Conservation (phyloP, 164 flowering plant species). For the Magnolia kwangsiensis region DNA sequence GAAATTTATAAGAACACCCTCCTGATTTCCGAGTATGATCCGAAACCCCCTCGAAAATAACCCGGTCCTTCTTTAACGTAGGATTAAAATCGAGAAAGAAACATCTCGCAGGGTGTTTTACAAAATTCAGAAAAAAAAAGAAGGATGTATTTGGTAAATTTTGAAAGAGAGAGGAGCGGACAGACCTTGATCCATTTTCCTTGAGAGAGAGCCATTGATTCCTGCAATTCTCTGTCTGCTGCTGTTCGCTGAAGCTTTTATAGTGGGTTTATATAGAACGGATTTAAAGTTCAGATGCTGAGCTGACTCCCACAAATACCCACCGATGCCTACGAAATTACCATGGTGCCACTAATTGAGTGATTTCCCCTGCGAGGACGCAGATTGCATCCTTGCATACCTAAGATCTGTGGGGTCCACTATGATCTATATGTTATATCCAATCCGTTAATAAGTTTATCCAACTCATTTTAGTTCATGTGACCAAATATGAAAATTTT, state of each 20-base stretch:
- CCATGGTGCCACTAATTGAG: neutral
- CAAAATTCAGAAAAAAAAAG: too few species aligned
- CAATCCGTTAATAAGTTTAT: too few species aligned
- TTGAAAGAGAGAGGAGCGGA: neutral
- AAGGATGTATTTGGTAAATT: neutral
- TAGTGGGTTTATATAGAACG: neutral
- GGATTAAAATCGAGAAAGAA: neutral
- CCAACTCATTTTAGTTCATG: too few species aligned
- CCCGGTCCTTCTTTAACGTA: neutral
- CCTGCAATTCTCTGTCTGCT: neutral
- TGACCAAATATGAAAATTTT: too few species aligned
- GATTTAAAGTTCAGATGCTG: too few species aligned
- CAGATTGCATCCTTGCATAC: too few species aligned
- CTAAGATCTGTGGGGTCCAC: too few species aligned
- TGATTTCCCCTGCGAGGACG: too few species aligned
- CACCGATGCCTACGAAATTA: neutral
- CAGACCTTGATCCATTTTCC: constrained; percentile 19
- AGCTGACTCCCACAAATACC: neutral
- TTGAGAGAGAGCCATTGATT: constrained; percentile 2
- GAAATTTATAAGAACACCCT: neutral
- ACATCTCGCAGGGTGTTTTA: neutral
- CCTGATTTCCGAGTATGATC: neutral
- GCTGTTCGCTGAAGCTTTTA: neutral
- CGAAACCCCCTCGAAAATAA: neutral
- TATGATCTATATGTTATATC: too few species aligned